Conservation (phyloP, 2,329 filamentous ascomycete species). For the Colletotrichum sojae region DNA sequence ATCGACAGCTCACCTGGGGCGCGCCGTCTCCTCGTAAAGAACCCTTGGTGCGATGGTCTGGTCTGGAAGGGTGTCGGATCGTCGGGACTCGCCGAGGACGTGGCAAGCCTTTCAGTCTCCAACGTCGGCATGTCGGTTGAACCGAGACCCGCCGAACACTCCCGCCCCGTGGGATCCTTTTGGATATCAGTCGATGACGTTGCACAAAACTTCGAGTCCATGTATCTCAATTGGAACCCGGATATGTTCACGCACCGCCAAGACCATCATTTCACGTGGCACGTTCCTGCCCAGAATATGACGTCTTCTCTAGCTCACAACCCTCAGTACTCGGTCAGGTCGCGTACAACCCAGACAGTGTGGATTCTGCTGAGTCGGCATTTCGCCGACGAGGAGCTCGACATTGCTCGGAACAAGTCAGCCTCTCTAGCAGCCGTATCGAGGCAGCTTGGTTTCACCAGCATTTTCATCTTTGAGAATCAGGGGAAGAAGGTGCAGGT, state of each 20-base stretch:
- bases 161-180: slow-evolving; percentile 77
- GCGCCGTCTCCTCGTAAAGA: slow-evolving; percentile 87
- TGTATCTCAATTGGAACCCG: slow-evolving; percentile 98
- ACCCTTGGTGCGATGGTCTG: slow-evolving; percentile 91
- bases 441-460: slow-evolving; percentile 83
- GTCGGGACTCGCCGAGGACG: slow-evolving; percentile 33
- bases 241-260: slow-evolving; percentile 84
- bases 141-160: slow-evolving; percentile 41
- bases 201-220: slow-evolving; percentile 91
- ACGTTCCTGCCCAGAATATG: slow-evolving; percentile 66
- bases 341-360: slow-evolving; percentile 71
- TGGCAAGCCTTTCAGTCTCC: slow-evolving; percentile 6
- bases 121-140: slow-evolving; percentile 36
- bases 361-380: slow-evolving; percentile 93
- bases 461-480: slow-evolving; percentile 84
- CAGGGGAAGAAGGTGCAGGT: slow-evolving; percentile 81
- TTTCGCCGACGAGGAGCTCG: slow-evolving; percentile 78
- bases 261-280: slow-evolving; percentile 93
- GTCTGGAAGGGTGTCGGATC: slow-evolving; percentile 73
- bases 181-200: slow-evolving; percentile 94
- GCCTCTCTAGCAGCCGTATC: slow-evolving; percentile 60
- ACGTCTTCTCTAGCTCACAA: slow-evolving; percentile 73
- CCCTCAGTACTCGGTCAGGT: slow-evolving; percentile 79
- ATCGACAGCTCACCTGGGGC: slow-evolving; percentile 74
- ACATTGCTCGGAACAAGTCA: slow-evolving; percentile 64